Percentiles rank a stretch among this genome's conserved stretches.
These are phyloP conservation scores for Shiraia sp. DNA, from an alignment of 2,329 filamentous ascomycete species.

Conservation along the genomic window DNA sequence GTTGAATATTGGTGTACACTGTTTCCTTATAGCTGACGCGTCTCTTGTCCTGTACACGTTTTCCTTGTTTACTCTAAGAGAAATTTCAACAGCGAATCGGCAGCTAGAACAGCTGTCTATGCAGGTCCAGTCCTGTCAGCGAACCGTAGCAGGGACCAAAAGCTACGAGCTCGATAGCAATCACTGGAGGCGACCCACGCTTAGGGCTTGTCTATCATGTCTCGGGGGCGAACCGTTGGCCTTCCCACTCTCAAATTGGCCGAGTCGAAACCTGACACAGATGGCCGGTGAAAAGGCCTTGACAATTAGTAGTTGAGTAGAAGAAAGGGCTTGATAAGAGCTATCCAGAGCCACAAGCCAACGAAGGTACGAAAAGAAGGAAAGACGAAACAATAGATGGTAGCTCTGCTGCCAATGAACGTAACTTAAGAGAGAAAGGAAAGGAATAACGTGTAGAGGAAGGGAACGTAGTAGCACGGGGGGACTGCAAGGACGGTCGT, in stretches of 20 bases:
- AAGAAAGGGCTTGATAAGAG: too few relatives aligned
- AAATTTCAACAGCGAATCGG: slow-evolving; percentile 29
- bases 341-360: slow-evolving; percentile 32
- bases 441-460: slow-evolving; percentile 14
- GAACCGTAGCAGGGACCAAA: slow-evolving; percentile 16
- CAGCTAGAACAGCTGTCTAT: slow-evolving; percentile 22
- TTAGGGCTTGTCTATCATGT: slow-evolving; percentile 36
- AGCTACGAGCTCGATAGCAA: slow-evolving; percentile 19
- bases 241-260: slow-evolving; percentile 11
- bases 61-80: slow-evolving; percentile 20
- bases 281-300: slow-evolving; percentile 5
- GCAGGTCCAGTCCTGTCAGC: slow-evolving; percentile 27
- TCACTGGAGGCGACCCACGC: slow-evolving; percentile 40
- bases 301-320: slow-evolving; percentile 6
- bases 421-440: slow-evolving; percentile 29
- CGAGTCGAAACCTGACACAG: slow-evolving; percentile 16
- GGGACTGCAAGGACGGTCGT: slow-evolving; percentile 29
- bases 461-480: slow-evolving; percentile 43
- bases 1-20: slow-evolving; percentile 18
- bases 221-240: slow-evolving; percentile 27
- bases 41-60: slow-evolving; percentile 22
- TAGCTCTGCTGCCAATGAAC: slow-evolving; percentile 43
- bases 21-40: slow-evolving; percentile 36
- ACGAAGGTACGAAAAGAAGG: slow-evolving; percentile 33
- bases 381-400: slow-evolving; percentile 42